phyloP scores from a whole-genome alignment of 306 rosid genomes.

The Astragalus membranaceus region DNA sequence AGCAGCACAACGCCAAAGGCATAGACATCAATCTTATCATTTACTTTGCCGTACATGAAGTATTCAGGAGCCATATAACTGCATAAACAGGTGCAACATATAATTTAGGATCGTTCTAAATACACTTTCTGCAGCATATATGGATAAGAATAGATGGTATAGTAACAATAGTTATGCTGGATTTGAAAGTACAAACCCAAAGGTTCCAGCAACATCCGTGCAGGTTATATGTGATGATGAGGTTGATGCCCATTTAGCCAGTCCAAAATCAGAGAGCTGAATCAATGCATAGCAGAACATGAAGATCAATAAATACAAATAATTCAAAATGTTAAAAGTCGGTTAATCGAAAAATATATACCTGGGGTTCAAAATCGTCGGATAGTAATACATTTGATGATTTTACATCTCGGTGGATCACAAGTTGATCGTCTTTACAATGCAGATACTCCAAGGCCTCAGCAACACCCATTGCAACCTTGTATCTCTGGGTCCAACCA shows the following conservation, averaged over 20 bases:
- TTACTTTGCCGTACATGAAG: conserved; percentile 95
- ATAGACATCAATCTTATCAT: conserved; percentile 82
- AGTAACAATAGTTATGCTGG: background rate
- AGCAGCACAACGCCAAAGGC: conserved; percentile 92
- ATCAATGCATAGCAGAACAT: conserved; percentile 18
- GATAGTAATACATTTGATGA: conserved; percentile 80
- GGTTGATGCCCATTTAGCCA: conserved; percentile 81
- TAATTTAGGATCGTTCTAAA: conserved; percentile 12
- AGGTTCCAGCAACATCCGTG: conserved; percentile 94
- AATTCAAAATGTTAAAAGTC: background rate
- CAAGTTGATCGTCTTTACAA: conserved; percentile 47
- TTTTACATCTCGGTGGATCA: conserved; percentile 87
- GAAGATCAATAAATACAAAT: conserved; percentile 7
- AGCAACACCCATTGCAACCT: conserved; percentile 84
- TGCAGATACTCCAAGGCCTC: conserved; percentile 92
- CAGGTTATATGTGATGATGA: conserved; percentile 73
- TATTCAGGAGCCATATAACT: conserved; percentile 98
- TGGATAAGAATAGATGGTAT: background rate
- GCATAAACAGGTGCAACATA: conserved; percentile 24
- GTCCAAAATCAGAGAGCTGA: conserved; percentile 97
- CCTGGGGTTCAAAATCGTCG: conserved; percentile 94
- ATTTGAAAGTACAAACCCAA: conserved; percentile 61
- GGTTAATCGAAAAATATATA: conserved; percentile 18
- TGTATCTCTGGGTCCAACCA: conserved; percentile 87
- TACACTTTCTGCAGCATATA: background rate